phyloP scores from a whole-genome alignment of 371 early-diverging fungal species.

The Funneliformis caledonium region DNA sequence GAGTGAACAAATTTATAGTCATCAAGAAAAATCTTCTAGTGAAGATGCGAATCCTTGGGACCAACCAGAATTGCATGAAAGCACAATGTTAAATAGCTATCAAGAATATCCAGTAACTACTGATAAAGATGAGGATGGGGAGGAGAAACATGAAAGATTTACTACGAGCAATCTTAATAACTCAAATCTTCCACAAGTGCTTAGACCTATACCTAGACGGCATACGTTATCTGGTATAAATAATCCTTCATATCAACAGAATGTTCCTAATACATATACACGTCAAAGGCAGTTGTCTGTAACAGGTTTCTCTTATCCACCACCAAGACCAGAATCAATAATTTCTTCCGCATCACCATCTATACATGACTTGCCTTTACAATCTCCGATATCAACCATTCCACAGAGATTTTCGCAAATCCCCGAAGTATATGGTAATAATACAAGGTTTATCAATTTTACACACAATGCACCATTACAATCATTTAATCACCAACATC shows the following conservation, averaged over 20 bases:
- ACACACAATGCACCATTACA: neutral
- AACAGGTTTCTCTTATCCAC: neutral
- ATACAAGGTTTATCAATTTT: neutral
- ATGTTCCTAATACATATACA: neutral
- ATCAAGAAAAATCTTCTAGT: neutral
- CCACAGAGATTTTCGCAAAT: neutral
- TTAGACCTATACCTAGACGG: neutral
- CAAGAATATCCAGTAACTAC: neutral
- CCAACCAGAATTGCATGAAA: neutral
- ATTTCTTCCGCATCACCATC: neutral
- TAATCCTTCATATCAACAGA: neutral
- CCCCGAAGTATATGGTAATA: neutral
- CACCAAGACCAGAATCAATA: neutral
- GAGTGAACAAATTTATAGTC: neutral
- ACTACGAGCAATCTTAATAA: neutral
- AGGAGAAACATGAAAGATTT: neutral
- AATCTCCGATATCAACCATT: neutral
- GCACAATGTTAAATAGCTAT: neutral
- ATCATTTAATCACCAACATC: neutral
- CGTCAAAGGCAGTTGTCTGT: neutral
- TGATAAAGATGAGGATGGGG: neutral
- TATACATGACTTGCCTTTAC: neutral
- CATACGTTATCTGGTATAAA: conserved; percentile 18
- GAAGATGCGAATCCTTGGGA: neutral
- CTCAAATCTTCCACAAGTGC: neutral